Evolutionary conservation across 306 rosid species (phyloP), one percentile per base, ranked within the genome.

Genomic region (Prunus dulcis): DNA sequence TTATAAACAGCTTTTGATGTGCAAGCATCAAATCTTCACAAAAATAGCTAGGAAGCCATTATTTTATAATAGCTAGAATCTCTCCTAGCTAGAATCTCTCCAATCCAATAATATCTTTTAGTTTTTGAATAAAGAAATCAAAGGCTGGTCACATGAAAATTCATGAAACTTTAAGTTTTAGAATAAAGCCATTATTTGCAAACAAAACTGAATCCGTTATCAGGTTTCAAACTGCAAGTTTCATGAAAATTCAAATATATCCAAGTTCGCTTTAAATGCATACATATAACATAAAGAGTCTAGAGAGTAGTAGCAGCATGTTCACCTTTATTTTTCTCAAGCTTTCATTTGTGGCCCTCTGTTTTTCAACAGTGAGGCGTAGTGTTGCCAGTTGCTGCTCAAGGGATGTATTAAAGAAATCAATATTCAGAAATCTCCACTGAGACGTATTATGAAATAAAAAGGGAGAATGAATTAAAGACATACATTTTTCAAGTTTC

Each of bases 251-350:
- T 52, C 5, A 56, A 53, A 38, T 1, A 28, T 6, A 49, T 34
- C 64, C 1, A 60, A 60, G 64, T 22, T 22, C 2, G 1, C 5
- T 41, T 8, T 32, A 41, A 56, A 23, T 23, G 64, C 67, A 27
- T 28, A 62, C 11, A 62, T 64, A 32, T 18, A 38, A 1, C 43
- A 27, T 32, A 64, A 7, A 11, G 34, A 2, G 9, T 17, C 64
- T 9, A 62, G 32, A 64, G 38, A 14, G 30, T 15, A 9, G 17
- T 32, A 23, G 20, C 9, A 22, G 64, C 32, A 58, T 28, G 41
- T 38, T 80, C 79, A 92, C 97, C 98, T 92, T 87, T 78, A 92
- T 77, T 89, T 84, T 90, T 82, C 90, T 92, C 77, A 88, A 84
- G 79, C 84, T 88, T 84, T 81, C 87, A 62, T 90, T 90, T 47